These are phyloP conservation scores for Venturia effusa DNA, from an alignment of 2,329 filamentous ascomycete genomes.

Conservation along the genomic window DNA sequence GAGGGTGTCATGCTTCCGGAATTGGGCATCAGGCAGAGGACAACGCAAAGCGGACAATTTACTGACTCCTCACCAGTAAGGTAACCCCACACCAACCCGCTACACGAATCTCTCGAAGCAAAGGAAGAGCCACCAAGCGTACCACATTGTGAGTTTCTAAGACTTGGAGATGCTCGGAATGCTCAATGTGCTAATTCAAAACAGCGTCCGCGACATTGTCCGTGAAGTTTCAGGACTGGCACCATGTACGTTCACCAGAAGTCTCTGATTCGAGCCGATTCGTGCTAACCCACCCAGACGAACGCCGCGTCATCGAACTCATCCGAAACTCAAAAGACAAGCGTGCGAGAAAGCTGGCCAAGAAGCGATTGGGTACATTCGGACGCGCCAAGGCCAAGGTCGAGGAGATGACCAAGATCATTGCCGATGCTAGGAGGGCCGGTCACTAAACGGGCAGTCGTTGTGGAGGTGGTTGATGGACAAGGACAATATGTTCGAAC, in stretches of 20 bases:
- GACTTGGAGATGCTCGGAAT: too few species aligned
- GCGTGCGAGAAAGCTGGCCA: constrained; percentile 56
- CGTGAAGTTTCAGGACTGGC: constrained; percentile 49
- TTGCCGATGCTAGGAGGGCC: constrained; percentile 82
- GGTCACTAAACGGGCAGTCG: constrained; percentile 47
- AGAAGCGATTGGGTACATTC: constrained; percentile 71
- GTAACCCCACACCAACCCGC: constrained; percentile 41
- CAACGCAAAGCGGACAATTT: background rate
- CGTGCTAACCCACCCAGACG: constrained; percentile 50
- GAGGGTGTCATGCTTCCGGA: background rate
- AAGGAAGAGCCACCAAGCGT: constrained; percentile 93
- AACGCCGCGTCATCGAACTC: constrained; percentile 98
- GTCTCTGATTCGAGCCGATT: too few species aligned
- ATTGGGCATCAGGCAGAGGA: background rate
- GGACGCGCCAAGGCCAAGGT: constrained; percentile 99
- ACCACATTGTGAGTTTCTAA: constrained; percentile 54
- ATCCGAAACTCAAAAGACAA: constrained; percentile 99
- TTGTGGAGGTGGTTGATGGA: background rate
- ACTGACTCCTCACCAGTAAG: constrained; percentile 21
- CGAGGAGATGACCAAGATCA: constrained; percentile 96
- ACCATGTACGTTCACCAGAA: background rate
- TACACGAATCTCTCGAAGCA: constrained; percentile 54
- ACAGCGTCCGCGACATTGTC: background rate
- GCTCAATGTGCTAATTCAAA: too few species aligned
- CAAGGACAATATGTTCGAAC: background rate